Evolutionary conservation across 2,329 filamentous ascomycete species (phyloP).

Genomic region (Venturia effusa): DNA sequence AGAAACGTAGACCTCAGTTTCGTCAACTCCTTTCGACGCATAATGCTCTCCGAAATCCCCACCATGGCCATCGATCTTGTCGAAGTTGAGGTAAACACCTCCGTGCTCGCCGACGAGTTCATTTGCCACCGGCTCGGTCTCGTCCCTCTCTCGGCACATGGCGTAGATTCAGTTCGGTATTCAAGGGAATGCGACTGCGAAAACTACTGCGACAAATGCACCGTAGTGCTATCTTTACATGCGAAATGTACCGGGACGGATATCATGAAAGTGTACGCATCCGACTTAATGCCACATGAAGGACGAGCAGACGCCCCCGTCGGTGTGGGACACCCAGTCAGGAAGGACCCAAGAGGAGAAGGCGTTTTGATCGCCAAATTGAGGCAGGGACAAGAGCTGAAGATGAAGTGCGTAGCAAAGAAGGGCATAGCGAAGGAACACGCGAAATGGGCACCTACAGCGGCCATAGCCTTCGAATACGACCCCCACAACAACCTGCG

Average conservation of each 20-base stretch:
- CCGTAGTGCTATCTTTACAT: slow-evolving; percentile 72
- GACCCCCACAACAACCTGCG: slow-evolving; percentile 93
- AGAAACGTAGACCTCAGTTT: slow-evolving; percentile 81
- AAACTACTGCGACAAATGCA: slow-evolving; percentile 85
- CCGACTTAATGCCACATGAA: slow-evolving; percentile 67
- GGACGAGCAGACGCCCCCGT: slow-evolving; percentile 63
- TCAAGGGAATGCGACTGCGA: slow-evolving; percentile 95
- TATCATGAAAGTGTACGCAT: slow-evolving; percentile 87
- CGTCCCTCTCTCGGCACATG: slow-evolving; percentile 75
- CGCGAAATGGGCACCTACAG: slow-evolving; percentile 90
- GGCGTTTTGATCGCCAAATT: slow-evolving; percentile 86
- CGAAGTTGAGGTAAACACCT: slow-evolving; percentile 85
- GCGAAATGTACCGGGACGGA: slow-evolving; percentile 77
- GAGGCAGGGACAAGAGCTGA: slow-evolving; percentile 77
- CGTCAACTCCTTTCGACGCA: slow-evolving; percentile 82
- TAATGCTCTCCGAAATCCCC: slow-evolving; percentile 87
- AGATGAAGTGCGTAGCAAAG: slow-evolving; percentile 86
- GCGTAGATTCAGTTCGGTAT: slow-evolving; percentile 72
- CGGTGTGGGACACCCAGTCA: slow-evolving; percentile 68
- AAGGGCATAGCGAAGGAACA: slow-evolving; percentile 99
- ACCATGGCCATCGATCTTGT: slow-evolving; percentile 92
- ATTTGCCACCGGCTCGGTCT: slow-evolving; percentile 86
- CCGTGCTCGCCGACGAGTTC: slow-evolving; percentile 94
- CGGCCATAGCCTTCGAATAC: slow-evolving; percentile 93
- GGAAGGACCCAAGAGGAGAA: slow-evolving; percentile 69